These are phyloP conservation scores for Furcasterigmium sp. DNA, from an alignment of 2,329 filamentous ascomycete species.

Conservation along the genomic window DNA sequence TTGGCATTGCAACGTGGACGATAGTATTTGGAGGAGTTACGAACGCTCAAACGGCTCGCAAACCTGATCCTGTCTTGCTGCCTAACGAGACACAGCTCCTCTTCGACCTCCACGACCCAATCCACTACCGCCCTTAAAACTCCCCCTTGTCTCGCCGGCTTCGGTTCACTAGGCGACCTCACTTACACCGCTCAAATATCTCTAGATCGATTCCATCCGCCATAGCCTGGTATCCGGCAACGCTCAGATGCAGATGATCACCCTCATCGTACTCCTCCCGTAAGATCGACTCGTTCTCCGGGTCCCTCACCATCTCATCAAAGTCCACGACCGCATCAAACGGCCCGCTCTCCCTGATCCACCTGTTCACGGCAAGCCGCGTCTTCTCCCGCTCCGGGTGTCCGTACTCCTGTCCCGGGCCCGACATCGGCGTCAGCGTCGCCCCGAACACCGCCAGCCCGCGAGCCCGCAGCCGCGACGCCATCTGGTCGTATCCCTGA, in stretches of 20 bases:
- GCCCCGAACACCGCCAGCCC: constrained; percentile 52
- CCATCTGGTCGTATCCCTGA: constrained; percentile 51
- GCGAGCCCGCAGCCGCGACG: constrained; percentile 42
- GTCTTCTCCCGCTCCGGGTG: constrained; percentile 46
- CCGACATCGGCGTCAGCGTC: constrained; percentile 40
- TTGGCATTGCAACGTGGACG: too few species aligned
- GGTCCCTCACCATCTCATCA: constrained; percentile 47
- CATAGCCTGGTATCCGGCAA: constrained; percentile 48
- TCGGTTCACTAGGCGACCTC: too few species aligned
- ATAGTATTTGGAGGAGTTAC: too few species aligned
- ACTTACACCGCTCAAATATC: constrained; percentile 31
- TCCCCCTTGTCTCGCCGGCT: not conserved
- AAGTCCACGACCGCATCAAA: constrained; percentile 62
- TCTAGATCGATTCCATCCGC: constrained; percentile 48
- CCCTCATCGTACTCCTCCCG: constrained; percentile 43
- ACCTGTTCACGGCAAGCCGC: constrained; percentile 50
- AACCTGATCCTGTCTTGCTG: too few species aligned
- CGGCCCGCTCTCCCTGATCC: constrained; percentile 43
- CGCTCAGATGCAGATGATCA: constrained; percentile 56
- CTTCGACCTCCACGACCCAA: too few species aligned
- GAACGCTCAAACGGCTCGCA: too few species aligned
- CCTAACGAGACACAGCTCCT: too few species aligned
- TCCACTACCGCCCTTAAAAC: not conserved
- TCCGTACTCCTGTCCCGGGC: constrained; percentile 46
- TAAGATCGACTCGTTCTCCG: constrained; percentile 33